Evolutionary conservation across 116 monocot species (phyloP).

Genomic region (Papilionanthe hybrid): DNA sequence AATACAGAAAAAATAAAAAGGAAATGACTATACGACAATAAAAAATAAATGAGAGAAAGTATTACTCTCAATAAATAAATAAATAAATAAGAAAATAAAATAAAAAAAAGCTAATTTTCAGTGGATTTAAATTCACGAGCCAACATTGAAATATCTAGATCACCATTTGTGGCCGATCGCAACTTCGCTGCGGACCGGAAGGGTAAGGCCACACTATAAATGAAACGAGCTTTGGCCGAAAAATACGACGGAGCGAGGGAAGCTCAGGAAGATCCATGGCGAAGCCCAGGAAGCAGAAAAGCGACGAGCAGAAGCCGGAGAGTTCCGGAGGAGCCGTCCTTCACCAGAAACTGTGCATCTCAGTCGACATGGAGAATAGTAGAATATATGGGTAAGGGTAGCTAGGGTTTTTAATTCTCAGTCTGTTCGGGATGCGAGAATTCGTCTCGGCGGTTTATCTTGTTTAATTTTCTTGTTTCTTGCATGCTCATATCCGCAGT

Average conservation of each 20-base stretch:
- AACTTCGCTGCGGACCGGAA: no score
- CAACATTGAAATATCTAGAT: no score
- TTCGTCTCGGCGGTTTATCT: background rate
- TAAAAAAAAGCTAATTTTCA: no score
- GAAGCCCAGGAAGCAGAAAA: conserved; percentile 86
- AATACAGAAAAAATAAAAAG: no score
- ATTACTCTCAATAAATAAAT: no score
- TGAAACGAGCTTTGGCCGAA: background rate
- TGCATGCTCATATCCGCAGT: background rate
- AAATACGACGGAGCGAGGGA: background rate
- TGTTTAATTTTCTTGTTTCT: background rate
- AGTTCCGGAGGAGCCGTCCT: conserved; percentile 42
- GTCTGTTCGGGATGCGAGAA: background rate
- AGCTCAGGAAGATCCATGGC: conserved; percentile 48
- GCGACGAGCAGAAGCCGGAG: conserved; percentile 54
- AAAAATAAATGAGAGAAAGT: no score
- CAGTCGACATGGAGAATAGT: conserved; percentile 67
- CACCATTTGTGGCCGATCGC: no score
- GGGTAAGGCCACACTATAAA: background rate
- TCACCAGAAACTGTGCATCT: conserved; percentile 95
- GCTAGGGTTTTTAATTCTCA: background rate
- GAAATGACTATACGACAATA: no score
- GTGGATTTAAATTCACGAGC: no score
- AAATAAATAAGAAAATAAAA: no score
- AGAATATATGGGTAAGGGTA: conserved; percentile 64